Evolutionary conservation across 176 grass and related monocot genomes (phyloP).

Genomic region (Eleusine indica): DNA sequence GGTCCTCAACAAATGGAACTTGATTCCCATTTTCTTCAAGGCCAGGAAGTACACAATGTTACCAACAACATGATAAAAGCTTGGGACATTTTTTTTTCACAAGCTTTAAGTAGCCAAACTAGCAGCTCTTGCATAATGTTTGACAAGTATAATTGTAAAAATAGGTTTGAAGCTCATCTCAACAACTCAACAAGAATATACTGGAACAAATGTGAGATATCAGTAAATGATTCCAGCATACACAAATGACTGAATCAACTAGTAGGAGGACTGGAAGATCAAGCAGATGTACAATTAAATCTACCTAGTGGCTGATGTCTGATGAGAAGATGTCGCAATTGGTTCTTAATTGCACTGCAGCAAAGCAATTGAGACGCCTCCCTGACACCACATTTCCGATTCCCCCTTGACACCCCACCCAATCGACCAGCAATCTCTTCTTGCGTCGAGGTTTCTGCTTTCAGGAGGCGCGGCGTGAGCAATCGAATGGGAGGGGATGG

Average conservation of each 20-base stretch:
- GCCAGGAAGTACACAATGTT: neutral
- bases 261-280: neutral
- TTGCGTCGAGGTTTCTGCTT: neutral
- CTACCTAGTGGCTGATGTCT: neutral
- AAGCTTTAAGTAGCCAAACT: neutral
- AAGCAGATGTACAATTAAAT: neutral
- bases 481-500: neutral
- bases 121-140: neutral
- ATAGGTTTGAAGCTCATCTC: neutral
- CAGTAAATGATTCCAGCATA: neutral
- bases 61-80: neutral
- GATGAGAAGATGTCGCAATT: neutral
- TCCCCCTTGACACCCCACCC: neutral
- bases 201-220: neutral
- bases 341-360: neutral
- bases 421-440: neutral
- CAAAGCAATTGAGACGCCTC: neutral
- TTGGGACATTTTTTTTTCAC: neutral
- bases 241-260: neutral
- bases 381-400: neutral
- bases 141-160: conserved; percentile 3
- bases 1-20: neutral
- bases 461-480: neutral
- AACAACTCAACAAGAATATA: neutral
- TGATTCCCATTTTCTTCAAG: neutral